Base-by-base conservation (phyloP, 352 stramenopile species). In the Proteromonas lacertae region DNA sequence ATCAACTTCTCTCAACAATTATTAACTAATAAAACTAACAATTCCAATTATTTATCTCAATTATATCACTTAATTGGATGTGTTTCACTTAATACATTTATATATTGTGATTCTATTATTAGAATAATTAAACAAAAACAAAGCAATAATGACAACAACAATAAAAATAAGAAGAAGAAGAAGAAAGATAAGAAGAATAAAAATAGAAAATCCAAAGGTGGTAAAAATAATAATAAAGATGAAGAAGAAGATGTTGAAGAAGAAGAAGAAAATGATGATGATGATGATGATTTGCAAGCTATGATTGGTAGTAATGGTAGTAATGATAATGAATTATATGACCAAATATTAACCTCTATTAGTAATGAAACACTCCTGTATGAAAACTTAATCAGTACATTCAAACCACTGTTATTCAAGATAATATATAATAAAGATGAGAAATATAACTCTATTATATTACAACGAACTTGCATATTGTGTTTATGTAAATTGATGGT, bases 401-500 rank as follows among this genome's bases (percentile, higher is more conserved):
- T 9, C 4, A 26, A 4, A 26, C 9, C 23, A 26, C 9, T 9
- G 9, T 26, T 26, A 26, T 26, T 26, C 4, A 26, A 9, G 4
- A 26, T 26, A 9, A 26, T 26, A 9, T 9, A 26, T 64, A 33
- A 36, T 19, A 17, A 45, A 14, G 22, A 45, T 39, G 37, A 61
- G 31, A 29, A 45, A 45, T 68, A 69, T 38, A 58, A 67, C 29
- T 59, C 75, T 35, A 56, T 64, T 21, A 43, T 88, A 24, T 47
- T 96, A 6, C 68, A 70, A 10, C 64, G 92, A 43, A 73, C 69
- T 36, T 67, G 76, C 0, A 68, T 79, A n/a, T 64, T 94, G 16
- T 66, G 72, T 8, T 52, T 95, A n/a, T 87, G 70, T 57, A 93
- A 94, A 54, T 90, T 90, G 38, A 92, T 92, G 76, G 82, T 64